A percentile compares a stretch with the other conserved stretches of the same genome.
Conservation (phyloP, 176 grass and related monocot species). For the Thalia dealbata region DNA sequence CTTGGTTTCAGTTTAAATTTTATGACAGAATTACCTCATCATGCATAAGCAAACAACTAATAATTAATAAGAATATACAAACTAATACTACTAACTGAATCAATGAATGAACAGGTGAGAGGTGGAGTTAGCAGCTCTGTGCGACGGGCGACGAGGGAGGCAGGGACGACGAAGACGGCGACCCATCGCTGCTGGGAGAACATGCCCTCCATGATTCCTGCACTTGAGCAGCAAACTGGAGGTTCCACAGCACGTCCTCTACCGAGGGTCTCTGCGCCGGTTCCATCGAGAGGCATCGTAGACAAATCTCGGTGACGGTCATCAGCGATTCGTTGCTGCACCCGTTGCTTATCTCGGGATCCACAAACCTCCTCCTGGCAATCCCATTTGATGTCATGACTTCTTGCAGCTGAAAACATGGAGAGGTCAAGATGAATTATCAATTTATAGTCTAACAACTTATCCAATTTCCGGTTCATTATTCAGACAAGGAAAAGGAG, state of each 20-base stretch:
- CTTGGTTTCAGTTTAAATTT: neutral
- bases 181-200: slow-evolving; percentile 52
- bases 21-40: neutral
- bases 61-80: neutral
- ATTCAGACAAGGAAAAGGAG: no score
- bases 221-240: slow-evolving; percentile 92
- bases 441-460: neutral
- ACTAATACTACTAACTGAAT: neutral
- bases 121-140: neutral
- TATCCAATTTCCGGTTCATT: no score
- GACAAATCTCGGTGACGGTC: slow-evolving; percentile 79
- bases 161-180: slow-evolving; percentile 35
- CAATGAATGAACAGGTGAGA: no score
- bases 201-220: slow-evolving; percentile 57
- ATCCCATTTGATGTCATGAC: slow-evolving; percentile 43
- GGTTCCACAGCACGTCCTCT: slow-evolving; percentile 94
- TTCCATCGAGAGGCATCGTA: slow-evolving; percentile 77
- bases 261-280: slow-evolving; percentile 59
- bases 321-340: slow-evolving; percentile 72
- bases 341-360: slow-evolving; percentile 43
- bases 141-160: neutral
- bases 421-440: slow-evolving; percentile 12
- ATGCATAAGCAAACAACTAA: neutral
- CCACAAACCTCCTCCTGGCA: slow-evolving; percentile 51
- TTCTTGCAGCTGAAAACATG: slow-evolving; percentile 45